phyloP scores from a whole-genome alignment of 345 rosid species.

The Bruguiera gymnorhiza region DNA sequence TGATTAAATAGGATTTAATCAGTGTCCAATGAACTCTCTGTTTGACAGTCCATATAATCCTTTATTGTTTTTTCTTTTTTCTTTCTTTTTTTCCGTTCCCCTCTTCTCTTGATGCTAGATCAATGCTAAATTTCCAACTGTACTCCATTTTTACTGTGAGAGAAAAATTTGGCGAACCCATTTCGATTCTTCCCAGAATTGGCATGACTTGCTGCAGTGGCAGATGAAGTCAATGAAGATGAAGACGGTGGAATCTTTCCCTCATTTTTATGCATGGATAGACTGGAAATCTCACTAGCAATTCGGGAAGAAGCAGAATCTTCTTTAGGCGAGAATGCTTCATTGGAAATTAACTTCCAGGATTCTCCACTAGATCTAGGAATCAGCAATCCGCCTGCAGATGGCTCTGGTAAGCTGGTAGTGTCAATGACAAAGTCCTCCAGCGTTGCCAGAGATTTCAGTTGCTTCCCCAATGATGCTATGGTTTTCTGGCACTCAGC shows the following conservation, averaged over 20 bases:
- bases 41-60: slow-evolving; percentile 9
- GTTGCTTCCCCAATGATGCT: slow-evolving; percentile 76
- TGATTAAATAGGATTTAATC: slow-evolving; percentile 41
- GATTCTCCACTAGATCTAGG: slow-evolving; percentile 38
- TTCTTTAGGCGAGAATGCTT: slow-evolving; percentile 42
- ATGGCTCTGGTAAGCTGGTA: slow-evolving; percentile 43
- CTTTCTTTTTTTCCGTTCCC: background rate
- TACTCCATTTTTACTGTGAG: slow-evolving; percentile 81
- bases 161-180: slow-evolving; percentile 86
- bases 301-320: slow-evolving; percentile 31
- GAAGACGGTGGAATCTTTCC: slow-evolving; percentile 36
- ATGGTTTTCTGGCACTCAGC: slow-evolving; percentile 94
- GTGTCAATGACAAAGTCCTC: slow-evolving; percentile 92
- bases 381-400: slow-evolving; percentile 29
- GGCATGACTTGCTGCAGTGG: slow-evolving; percentile 40
- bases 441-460: slow-evolving; percentile 86
- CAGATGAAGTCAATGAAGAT: slow-evolving; percentile 41
- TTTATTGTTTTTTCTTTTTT: too few species aligned
- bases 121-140: slow-evolving; percentile 63
- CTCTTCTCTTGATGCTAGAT: background rate
- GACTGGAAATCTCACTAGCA: slow-evolving; percentile 19
- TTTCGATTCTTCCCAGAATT: slow-evolving; percentile 72
- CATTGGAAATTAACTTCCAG: slow-evolving; percentile 57
- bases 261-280: slow-evolving; percentile 29
- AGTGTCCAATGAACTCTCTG: slow-evolving; percentile 3